Conservation (phyloP, 345 rosid genomes). For the Mercurialis annua region DNA sequence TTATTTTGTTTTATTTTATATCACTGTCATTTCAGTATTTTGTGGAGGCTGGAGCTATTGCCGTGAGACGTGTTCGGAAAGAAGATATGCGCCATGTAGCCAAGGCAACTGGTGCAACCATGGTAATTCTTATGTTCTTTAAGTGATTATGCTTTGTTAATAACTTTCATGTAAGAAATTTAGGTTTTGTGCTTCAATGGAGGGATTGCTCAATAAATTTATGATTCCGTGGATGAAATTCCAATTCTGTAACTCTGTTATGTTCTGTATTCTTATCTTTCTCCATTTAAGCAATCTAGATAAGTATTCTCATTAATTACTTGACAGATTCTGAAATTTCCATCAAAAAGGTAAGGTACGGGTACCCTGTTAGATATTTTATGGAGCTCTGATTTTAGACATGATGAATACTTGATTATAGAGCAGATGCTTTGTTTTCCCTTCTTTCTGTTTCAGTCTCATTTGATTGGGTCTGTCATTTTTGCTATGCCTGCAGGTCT, state of each 20-base stretch:
- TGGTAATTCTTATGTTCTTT: conserved; percentile 39
- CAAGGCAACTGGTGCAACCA: conserved; percentile 96
- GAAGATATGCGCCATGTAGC: conserved; percentile 99
- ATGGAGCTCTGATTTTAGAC: no score
- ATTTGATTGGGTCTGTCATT: background rate
- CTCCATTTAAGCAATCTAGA: background rate
- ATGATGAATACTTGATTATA: no score
- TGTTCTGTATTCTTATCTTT: background rate
- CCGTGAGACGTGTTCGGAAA: conserved; percentile 91
- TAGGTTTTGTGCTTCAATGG: background rate
- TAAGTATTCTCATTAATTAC: background rate
- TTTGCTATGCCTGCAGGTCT: background rate
- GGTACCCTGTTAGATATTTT: background rate
- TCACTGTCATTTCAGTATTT: conserved; percentile 60
- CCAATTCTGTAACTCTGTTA: background rate
- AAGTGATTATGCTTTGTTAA: conserved; percentile 1
- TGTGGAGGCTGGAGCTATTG: conserved; percentile 96
- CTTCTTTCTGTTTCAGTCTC: background rate
- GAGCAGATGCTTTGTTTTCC: background rate
- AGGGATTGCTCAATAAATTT: background rate
- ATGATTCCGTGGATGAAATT: background rate
- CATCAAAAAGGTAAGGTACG: no score
- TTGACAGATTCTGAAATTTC: background rate
- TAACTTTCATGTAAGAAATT: background rate
- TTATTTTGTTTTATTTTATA: background rate